phyloP scores from a whole-genome alignment of 768 basidiomycete genomes.

The Porphyrellus cyaneotinctus region DNA sequence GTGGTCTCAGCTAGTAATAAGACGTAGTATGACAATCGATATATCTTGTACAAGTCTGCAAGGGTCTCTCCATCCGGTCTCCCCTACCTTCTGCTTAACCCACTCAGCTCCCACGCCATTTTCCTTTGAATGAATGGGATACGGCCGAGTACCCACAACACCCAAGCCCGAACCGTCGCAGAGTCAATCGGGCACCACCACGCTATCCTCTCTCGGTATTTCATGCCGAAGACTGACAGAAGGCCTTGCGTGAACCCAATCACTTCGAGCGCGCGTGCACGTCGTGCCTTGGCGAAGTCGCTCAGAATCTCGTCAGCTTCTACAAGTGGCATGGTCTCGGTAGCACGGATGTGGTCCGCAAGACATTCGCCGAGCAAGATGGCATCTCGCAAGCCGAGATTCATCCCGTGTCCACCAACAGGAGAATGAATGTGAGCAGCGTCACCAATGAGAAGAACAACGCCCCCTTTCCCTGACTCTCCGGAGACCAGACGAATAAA shows the following conservation, averaged over 20 bases:
- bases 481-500: constrained; percentile 34
- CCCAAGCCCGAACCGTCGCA: constrained; percentile 25
- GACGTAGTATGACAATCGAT: no score
- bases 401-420: constrained; percentile 55
- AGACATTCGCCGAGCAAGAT: constrained; percentile 43
- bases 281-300: constrained; percentile 35
- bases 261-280: constrained; percentile 36
- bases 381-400: constrained; percentile 51
- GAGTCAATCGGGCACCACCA: constrained; percentile 26
- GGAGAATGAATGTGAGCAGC: constrained; percentile 56
- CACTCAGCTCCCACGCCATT: constrained; percentile 22
- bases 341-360: constrained; percentile 29
- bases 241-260: constrained; percentile 39
- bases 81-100: constrained; percentile 19
- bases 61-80: no score
- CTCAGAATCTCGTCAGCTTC: constrained; percentile 31
- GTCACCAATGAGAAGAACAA: constrained; percentile 37
- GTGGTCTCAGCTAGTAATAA: no score
- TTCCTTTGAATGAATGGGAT: constrained; percentile 14
- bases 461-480: constrained; percentile 10
- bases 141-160: constrained; percentile 16
- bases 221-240: constrained; percentile 21
- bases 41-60: no score
- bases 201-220: constrained; percentile 10
- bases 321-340: background rate